These are phyloP conservation scores for Rosa chinensis DNA, from an alignment of 306 rosid species.

Conservation along the genomic window DNA sequence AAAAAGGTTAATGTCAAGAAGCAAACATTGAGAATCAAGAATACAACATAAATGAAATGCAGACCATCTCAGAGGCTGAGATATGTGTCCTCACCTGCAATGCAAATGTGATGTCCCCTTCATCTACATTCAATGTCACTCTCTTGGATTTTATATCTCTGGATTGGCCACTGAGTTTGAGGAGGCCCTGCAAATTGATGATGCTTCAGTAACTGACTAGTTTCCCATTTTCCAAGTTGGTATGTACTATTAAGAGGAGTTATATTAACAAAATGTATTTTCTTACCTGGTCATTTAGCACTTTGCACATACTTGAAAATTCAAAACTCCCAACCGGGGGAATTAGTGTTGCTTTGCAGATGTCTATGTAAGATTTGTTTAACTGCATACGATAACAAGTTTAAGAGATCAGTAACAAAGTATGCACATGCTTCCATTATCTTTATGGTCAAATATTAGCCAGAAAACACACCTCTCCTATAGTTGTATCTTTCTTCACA, in stretches of 20 bases:
- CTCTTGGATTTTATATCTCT: constrained; percentile 68
- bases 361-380: constrained; percentile 61
- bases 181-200: constrained; percentile 63
- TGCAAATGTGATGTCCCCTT: constrained; percentile 75
- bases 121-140: constrained; percentile 64
- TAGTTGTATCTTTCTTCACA: constrained; percentile 66
- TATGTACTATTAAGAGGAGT: not conserved
- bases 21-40: not conserved
- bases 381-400: constrained; percentile 51
- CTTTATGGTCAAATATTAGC: constrained; percentile 1
- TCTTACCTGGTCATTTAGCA: constrained; percentile 81
- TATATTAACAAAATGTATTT: not conserved
- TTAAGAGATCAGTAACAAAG: not conserved
- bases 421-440: not conserved
- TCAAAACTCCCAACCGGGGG: constrained; percentile 70
- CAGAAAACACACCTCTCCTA: constrained; percentile 64
- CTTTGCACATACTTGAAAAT: constrained; percentile 77
- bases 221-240: not conserved
- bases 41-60: not conserved
- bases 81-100: constrained; percentile 52
- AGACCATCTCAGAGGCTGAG: not conserved
- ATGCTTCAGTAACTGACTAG: constrained; percentile 7
- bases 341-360: constrained; percentile 63
- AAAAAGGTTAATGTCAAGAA: constrained; percentile 11
- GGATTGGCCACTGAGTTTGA: constrained; percentile 74